Percentiles rank a stretch among this genome's conserved stretches.
Conservation (phyloP, 2,329 filamentous ascomycete genomes). For the Apiospora saccharicola region DNA sequence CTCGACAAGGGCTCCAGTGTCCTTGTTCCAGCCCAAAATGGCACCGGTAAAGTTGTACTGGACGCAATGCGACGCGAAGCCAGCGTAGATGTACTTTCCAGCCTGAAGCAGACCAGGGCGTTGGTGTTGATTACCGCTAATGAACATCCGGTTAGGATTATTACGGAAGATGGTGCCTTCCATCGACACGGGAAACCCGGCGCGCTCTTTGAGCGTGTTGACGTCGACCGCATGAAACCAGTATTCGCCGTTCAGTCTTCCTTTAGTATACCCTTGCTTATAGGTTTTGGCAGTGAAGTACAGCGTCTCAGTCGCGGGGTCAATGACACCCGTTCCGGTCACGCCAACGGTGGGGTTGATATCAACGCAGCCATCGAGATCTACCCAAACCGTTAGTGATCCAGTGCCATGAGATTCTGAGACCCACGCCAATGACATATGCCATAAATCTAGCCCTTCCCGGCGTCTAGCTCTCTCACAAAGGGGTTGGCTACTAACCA, state of each 20-base stretch:
- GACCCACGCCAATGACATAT: background rate
- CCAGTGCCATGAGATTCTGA: background rate
- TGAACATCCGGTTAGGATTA: conserved; percentile 53
- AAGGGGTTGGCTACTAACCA: conserved; percentile 21
- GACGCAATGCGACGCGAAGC: conserved; percentile 59
- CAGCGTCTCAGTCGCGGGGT: conserved; percentile 56
- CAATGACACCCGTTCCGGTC: conserved; percentile 58
- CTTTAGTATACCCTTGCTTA: conserved; percentile 44
- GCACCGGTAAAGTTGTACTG: conserved; percentile 60
- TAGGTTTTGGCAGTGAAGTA: conserved; percentile 60
- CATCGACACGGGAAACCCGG: conserved; percentile 50
- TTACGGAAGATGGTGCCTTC: conserved; percentile 54
- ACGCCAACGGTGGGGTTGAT: conserved; percentile 56
- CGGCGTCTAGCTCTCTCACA: background rate
- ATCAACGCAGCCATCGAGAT: conserved; percentile 55
- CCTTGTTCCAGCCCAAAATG: conserved; percentile 56
- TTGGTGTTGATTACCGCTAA: conserved; percentile 56
- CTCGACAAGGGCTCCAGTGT: conserved; percentile 52
- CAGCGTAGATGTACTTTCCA: conserved; percentile 56
- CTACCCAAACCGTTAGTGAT: conserved; percentile 35
- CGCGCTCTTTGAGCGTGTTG: conserved; percentile 50
- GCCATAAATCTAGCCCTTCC: background rate
- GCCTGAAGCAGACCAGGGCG: conserved; percentile 54
- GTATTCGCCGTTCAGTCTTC: conserved; percentile 51
- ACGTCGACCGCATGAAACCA: conserved; percentile 54